Evolutionary conservation across 805 yeast genomes (phyloP), one percentile per base, ranked within the genome.

Genomic region (Torulaspora gathmanii): DNA sequence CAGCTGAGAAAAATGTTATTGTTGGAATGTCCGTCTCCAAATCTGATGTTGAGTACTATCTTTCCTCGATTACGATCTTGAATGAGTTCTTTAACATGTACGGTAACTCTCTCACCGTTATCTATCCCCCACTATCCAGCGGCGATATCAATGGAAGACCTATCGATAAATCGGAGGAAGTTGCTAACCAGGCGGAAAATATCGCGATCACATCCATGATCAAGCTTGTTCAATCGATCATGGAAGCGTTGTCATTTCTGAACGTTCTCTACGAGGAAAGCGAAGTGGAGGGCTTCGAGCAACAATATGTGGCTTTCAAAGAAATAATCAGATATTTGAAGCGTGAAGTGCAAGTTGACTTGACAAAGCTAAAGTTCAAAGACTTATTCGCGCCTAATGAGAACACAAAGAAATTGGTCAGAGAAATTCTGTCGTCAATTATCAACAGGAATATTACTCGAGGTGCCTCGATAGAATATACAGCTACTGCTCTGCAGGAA

Each of bases 401-500:
- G 36, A 74, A 72, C 7, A 61, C 70, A 10, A 71, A 70, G 48
- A 62, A 79, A 40, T 71, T 88, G 37, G 80, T 91, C 22, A 86
- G 87, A 62, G 98, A 91, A 56, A 79, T 95, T 29, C 75, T 93
- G 36, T 83, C 95, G 1, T 85, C 96, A 1, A 80, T 93, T 29
- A 89, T 93, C 50, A 90, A 90, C 66, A 84, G 84, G 62, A 87
- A 86, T 53, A 89, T 93, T 46, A 74, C 86, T 30, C 80, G 86
- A 52, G 98, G 99, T n/a, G 91, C 87, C 3, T 85, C 95, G 0
- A 91, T 93, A 36, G 98, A 91, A 61, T 73, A 83, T 46, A 86
- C 91, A 41, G 95, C 97, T 1, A 80, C 82, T 28, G 80, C 90
- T 1, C 70, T 93, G 41, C 96, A 93, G 65, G 95, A 87, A 44